A percentile compares a stretch with the other conserved stretches of the same genome.
Evolutionary conservation across 306 rosid genomes (phyloP).

Genomic region (Trifolium repens): DNA sequence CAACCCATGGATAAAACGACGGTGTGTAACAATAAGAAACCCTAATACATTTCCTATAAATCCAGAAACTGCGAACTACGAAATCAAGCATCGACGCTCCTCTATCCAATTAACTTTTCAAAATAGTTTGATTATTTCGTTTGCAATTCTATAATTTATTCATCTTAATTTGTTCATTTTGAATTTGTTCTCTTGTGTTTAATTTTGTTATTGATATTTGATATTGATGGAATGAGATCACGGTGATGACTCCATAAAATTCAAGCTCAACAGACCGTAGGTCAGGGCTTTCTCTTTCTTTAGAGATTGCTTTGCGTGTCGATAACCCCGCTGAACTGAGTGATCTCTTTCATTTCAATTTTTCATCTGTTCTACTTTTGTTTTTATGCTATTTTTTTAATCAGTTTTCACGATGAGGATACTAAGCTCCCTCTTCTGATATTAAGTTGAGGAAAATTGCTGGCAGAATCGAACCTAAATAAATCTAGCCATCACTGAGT

Average conservation of each 20-base stretch:
- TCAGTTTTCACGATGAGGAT: conserved; percentile 55
- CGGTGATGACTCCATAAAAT: conserved; percentile 63
- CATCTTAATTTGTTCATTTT: no score
- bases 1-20: no score
- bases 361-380: neutral
- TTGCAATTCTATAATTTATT: no score
- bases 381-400: neutral
- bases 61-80: no score
- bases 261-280: conserved; percentile 99
- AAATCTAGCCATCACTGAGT: conserved; percentile 66
- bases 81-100: no score
- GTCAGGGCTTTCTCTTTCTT: conserved; percentile 61
- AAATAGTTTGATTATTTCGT: no score
- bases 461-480: conserved; percentile 81
- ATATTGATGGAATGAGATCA: neutral
- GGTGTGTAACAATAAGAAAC: no score
- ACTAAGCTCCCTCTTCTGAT: conserved; percentile 80
- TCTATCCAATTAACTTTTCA: no score
- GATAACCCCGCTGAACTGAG: conserved; percentile 91
- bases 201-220: no score
- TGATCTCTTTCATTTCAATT: conserved; percentile 39
- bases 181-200: no score
- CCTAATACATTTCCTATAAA: no score
- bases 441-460: conserved; percentile 60
- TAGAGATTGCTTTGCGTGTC: conserved; percentile 73